Base-by-base conservation (phyloP, 2,329 filamentous ascomycete genomes). In the Knoxdaviesia capensis region DNA sequence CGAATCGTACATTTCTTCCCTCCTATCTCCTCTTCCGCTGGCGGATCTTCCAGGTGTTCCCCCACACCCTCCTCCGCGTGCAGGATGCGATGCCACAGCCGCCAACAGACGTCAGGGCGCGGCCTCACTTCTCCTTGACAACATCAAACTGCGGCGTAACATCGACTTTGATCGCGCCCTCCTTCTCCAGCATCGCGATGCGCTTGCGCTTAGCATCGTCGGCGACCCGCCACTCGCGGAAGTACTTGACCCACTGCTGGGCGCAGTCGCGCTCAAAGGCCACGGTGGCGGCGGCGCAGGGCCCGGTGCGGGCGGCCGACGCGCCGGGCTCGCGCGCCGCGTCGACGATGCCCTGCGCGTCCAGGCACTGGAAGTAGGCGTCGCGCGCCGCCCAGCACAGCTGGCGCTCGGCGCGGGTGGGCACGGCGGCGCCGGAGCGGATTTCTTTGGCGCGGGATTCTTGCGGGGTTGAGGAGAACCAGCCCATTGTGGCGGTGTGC, bases 231-330 rank as follows among this genome's bases (percentile, higher is more conserved):
- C 86, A 81, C 61, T 94, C 87, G 67, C 96, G 94, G 63, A 98
- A 98, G 61, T 98, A 96, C 61, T 86, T 85, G 46, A 94, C 90
- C 90, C 90, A 98, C 56, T 86, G 87, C 45, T 68, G 71, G 11
- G 86, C 85, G 59, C 90, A 98, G 56, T 88, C 82, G 51, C 70
- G 69, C 61, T 93, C 85, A 53, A 96, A 93, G 44, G 66, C 70
- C 31, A 52, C 54, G 29, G 54, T 53, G 56, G 67, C 55, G 36
- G 47, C 44, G 29, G 57, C 55, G 46, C 67, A 71, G 34, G 58
- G 56, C 42, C 53, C 56, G 6, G 51, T 52, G 2, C 59, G 54
- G 5, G 48, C 50, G 40, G 58, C 56, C 33, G 61, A 60, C 6
- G 52, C 54, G n/a, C 55, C 52, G 47, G 54, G 52, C 20, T 56